Evolutionary conservation across 495 filamentous ascomycete species (phyloP).

Genomic region (Friedmanniomyces simplex): DNA sequence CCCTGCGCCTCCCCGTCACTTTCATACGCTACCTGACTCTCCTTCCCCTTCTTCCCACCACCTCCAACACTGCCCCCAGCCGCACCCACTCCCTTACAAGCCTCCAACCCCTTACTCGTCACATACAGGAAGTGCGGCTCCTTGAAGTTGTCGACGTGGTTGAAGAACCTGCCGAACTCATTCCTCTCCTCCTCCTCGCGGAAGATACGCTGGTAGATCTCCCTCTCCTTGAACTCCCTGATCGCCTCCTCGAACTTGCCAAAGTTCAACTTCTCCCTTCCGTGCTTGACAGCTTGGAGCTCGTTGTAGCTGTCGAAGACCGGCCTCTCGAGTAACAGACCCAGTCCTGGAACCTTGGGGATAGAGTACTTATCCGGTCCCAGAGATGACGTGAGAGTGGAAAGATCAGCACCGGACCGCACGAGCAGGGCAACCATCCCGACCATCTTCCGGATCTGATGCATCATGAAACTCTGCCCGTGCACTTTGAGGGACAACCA

Average conservation of each 20-base stretch:
- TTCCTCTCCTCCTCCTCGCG: conserved; percentile 66
- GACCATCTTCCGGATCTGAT: conserved; percentile 99
- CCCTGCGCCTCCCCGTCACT: background rate
- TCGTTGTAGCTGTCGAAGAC: conserved; percentile 81
- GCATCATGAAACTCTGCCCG: conserved; percentile 99
- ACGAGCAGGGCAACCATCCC: conserved; percentile 78
- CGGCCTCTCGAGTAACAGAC: conserved; percentile 77
- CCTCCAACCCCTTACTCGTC: conserved; percentile 33
- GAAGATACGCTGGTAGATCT: conserved; percentile 90
- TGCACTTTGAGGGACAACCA: conserved; percentile 95
- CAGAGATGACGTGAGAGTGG: conserved; percentile 55
- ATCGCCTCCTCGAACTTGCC: conserved; percentile 65
- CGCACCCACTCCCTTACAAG: background rate
- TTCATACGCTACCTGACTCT: background rate
- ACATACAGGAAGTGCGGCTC: conserved; percentile 67
- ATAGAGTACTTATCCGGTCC: conserved; percentile 62
- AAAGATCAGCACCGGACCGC: conserved; percentile 61
- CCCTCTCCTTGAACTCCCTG: conserved; percentile 75
- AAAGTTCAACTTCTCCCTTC: conserved; percentile 59
- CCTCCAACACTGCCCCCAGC: background rate
- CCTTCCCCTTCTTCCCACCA: background rate
- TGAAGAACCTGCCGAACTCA: conserved; percentile 56
- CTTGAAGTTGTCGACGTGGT: conserved; percentile 69
- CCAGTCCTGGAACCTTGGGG: conserved; percentile 84
- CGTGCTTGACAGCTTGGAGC: conserved; percentile 42